Conservation (phyloP, 495 filamentous ascomycete genomes). For the Penicillium steckii region DNA sequence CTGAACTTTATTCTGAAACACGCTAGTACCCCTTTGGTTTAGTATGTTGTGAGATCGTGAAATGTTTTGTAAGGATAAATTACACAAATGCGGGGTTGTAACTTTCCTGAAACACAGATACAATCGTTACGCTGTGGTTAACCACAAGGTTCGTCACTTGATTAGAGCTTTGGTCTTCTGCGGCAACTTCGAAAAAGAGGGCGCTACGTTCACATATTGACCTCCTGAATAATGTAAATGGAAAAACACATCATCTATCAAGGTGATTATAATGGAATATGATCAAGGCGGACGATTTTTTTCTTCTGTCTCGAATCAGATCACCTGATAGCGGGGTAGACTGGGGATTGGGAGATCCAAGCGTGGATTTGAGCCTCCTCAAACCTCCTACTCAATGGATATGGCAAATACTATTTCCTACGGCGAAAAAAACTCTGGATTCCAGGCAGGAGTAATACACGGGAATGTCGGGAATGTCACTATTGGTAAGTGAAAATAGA, state of each 20-base stretch:
- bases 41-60: neutral
- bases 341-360: neutral
- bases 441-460: neutral
- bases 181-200: neutral
- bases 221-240: neutral
- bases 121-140: constrained; percentile 4
- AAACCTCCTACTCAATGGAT: neutral
- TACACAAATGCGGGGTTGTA: neutral
- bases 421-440: neutral
- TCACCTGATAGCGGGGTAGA: constrained; percentile 2
- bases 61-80: constrained; percentile 7
- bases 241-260: neutral
- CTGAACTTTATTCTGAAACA: constrained; percentile 12
- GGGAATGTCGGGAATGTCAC: neutral
- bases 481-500: neutral
- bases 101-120: constrained; percentile 8
- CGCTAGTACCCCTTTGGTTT: constrained; percentile 1
- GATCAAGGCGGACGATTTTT: constrained; percentile 1
- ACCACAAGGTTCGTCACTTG: neutral
- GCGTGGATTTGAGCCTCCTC: neutral
- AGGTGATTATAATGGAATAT: neutral
- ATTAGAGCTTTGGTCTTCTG: neutral
- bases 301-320: constrained; percentile 3
- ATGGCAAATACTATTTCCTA: constrained; percentile 1
- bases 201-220: neutral